Conservation (phyloP, 495 filamentous ascomycete genomes). For the Aspergillus affinis region DNA sequence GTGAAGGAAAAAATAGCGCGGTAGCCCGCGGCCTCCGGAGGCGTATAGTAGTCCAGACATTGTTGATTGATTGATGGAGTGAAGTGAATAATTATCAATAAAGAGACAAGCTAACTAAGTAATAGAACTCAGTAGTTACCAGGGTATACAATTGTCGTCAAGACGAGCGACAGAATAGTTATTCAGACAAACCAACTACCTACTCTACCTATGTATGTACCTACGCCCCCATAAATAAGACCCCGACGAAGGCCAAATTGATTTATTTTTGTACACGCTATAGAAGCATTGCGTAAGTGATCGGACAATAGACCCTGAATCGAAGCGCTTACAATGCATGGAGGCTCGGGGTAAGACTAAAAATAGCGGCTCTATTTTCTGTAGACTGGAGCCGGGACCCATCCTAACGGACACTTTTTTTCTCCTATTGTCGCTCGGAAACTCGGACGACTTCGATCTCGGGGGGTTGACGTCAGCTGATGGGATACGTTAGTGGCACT, state of each 20-base stretch:
- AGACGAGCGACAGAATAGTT: no score
- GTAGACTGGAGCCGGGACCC: neutral
- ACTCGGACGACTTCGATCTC: neutral
- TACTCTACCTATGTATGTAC: no score
- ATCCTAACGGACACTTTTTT: neutral
- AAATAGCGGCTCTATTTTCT: neutral
- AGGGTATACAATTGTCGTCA: no score
- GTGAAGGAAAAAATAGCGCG: conserved; percentile 11
- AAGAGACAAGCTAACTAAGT: no score
- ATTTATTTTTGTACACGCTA: neutral
- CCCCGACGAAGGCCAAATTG: no score
- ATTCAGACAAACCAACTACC: no score
- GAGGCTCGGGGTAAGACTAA: neutral
- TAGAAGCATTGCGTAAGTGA: neutral
- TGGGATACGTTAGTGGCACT: neutral
- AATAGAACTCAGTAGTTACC: no score
- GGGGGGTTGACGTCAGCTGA: neutral
- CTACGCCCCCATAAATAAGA: no score
- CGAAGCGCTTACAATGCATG: neutral
- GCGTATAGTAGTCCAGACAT: neutral
- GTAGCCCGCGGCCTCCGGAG: conserved; percentile 4
- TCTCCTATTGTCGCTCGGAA: neutral
- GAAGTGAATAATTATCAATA: no score
- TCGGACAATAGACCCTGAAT: neutral
- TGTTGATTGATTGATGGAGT: neutral